Conservation (phyloP, 2,329 filamentous ascomycete species). For the Fonsecaea pugnacius region DNA sequence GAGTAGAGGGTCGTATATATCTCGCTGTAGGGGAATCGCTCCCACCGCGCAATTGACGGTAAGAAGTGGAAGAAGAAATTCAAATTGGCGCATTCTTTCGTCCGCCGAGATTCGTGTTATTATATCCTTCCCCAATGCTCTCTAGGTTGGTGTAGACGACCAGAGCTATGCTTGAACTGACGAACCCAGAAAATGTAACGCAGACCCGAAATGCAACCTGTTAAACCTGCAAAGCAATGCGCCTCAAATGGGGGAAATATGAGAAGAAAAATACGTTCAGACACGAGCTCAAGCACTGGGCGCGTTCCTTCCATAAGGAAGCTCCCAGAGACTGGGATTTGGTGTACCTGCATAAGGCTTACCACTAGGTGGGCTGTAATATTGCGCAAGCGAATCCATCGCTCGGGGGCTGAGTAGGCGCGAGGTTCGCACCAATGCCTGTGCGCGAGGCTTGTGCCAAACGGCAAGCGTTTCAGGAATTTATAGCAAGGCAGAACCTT, state of each 20-base stretch:
- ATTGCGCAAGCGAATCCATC: slow-evolving; percentile 21
- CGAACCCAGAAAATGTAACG: neutral
- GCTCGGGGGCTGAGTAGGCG: slow-evolving; percentile 28
- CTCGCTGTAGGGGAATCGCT: slow-evolving; percentile 20
- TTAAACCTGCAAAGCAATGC: neutral
- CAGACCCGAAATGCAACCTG: neutral
- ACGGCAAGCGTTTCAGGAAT: slow-evolving; percentile 33
- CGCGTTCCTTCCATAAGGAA: slow-evolving; percentile 11
- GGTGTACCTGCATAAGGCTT: slow-evolving; percentile 24
- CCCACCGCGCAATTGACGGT: slow-evolving; percentile 17
- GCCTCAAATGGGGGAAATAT: neutral
- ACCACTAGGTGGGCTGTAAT: slow-evolving; percentile 11
- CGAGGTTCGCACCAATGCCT: slow-evolving; percentile 12
- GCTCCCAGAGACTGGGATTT: neutral
- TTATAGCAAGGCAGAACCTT: slow-evolving; percentile 33
- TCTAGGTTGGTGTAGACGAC: neutral
- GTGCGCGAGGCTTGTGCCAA: slow-evolving; percentile 10
- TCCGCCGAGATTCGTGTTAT: neutral
- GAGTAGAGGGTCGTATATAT: slow-evolving; percentile 9
- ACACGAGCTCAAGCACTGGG: slow-evolving; percentile 12
- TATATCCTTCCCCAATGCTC: neutral
- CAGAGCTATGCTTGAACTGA: neutral
- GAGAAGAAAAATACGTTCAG: neutral
- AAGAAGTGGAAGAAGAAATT: slow-evolving; percentile 6
- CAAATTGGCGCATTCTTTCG: slow-evolving; percentile 7